Percentiles rank a stretch among this genome's conserved stretches.
These are phyloP conservation scores for Aspergillus carbonarius DNA, from an alignment of 2,329 filamentous ascomycete species.

Conservation along the genomic window DNA sequence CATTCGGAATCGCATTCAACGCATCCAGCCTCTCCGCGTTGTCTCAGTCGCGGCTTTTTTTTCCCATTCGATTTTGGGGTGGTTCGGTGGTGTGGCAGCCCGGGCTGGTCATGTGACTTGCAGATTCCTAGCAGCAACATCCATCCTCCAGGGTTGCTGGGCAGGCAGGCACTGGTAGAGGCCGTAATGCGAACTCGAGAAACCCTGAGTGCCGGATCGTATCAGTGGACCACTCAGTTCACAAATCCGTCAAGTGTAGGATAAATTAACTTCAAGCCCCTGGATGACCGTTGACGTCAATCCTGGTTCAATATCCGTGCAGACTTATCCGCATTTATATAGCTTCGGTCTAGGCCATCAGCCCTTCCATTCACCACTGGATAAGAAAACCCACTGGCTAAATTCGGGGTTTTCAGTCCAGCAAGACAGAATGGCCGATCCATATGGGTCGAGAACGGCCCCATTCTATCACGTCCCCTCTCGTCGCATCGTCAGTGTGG, in stretches of 20 bases:
- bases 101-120: background rate
- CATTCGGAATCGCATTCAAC: background rate
- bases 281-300: conserved; percentile 2
- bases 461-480: conserved; percentile 54
- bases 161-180: background rate
- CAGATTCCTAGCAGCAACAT: background rate
- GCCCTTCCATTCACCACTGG: background rate
- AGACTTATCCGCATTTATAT: conserved; percentile 1
- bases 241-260: background rate
- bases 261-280: conserved; percentile 1
- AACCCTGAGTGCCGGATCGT: background rate
- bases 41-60: background rate
- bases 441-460: conserved; percentile 32
- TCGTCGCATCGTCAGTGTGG: conserved; percentile 58
- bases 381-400: background rate
- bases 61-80: background rate
- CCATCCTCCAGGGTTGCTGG: background rate
- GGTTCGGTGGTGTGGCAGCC: background rate
- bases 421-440: conserved; percentile 21
- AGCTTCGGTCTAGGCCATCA: background rate
- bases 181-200: background rate
- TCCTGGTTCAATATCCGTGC: background rate
- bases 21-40: background rate
- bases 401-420: background rate
- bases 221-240: background rate